Base-by-base conservation (phyloP, 495 filamentous ascomycete genomes). In the Penicillium turbatum region DNA sequence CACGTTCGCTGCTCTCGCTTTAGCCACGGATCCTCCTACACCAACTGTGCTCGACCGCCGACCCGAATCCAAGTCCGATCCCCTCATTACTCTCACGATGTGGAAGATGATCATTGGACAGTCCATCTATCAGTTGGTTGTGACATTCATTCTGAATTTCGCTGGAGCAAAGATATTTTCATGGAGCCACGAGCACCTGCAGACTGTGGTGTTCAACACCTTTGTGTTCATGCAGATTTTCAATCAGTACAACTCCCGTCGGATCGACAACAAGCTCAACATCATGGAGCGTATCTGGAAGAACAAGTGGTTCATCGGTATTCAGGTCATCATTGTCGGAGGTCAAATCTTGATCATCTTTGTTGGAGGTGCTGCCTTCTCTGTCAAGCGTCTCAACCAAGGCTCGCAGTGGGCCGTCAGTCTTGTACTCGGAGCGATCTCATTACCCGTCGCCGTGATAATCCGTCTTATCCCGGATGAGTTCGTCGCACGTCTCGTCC, bases 151-250 rank as follows among this genome's bases (percentile, higher is more conserved):
- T 24, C 74, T 95, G 12, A 79, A 92, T 69, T 95, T 92, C 68
- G 85, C 79, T 24, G 90, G 90, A 5, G 53, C 54, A 11, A 55
- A 60, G 2, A 87, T 93, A 32, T 72, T 93, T 12, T 67, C 73
- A 13, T 90, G 88, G 64, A 53, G 59, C 13, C 41, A 53, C 51
- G 46, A 59, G 32, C 44, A 59, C 19, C 68, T 90, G 41, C 68
- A 81, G 52, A 90, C 89, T 1, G 72, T 92, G 35, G 81, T 95
- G 21, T 95, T 95, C 77, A 96, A 95, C 73, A 89, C 87, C 1
- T 95, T 92, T 60, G 88, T 93, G 34, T 96, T 90, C 85, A 92
- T 95, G 88, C 90, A 95, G 59, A 90, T 95, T 58, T 95, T 95
- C 80, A 95, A 96, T 63, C 79, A 89, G 63, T 84, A 88, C 42